Percentiles rank a stretch among this genome's conserved stretches.
Conservation (phyloP, 2,329 filamentous ascomycete species). For the Thelonectria rubi region DNA sequence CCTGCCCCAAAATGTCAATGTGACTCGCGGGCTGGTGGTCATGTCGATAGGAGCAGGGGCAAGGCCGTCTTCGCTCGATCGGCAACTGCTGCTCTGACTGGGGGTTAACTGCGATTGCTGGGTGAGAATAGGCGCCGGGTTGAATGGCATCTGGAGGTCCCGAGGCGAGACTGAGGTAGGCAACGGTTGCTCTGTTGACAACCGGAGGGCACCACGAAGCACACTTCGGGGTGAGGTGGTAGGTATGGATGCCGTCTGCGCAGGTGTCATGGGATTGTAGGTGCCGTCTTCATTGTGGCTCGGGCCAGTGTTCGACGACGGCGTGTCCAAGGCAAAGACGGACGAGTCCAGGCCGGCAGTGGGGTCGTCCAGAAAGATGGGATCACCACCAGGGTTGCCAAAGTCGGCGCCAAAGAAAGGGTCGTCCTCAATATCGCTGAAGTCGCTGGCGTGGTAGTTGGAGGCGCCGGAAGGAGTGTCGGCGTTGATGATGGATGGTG, state of each 20-base stretch:
- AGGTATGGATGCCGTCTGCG: conserved; percentile 59
- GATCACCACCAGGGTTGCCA: conserved; percentile 50
- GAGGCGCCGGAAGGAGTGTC: conserved; percentile 61
- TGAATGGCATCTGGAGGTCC: conserved; percentile 53
- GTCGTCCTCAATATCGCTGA: conserved; percentile 58
- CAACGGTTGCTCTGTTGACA: conserved; percentile 36
- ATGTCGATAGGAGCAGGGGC: conserved; percentile 52
- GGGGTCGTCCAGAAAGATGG: conserved; percentile 57
- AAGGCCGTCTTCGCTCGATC: conserved; percentile 60
- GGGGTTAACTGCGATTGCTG: conserved; percentile 56
- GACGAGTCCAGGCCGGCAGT: conserved; percentile 36
- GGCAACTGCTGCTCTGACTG: conserved; percentile 58
- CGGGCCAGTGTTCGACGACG: conserved; percentile 25
- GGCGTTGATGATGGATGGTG: conserved; percentile 43
- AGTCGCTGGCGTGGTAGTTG: conserved; percentile 60
- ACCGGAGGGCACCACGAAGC: conserved; percentile 40
- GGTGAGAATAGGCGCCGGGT: conserved; percentile 44
- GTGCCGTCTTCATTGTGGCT: conserved; percentile 39
- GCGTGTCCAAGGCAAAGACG: conserved; percentile 25
- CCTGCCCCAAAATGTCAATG: conserved; percentile 64
- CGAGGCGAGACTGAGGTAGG: conserved; percentile 53
- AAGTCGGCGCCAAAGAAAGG: conserved; percentile 63
- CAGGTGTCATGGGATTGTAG: conserved; percentile 60
- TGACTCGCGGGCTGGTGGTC: conserved; percentile 62
- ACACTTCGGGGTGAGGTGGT: conserved; percentile 54